Conservation (phyloP, 2,329 filamentous ascomycete genomes). For the Sclerotinia trifoliorum region DNA sequence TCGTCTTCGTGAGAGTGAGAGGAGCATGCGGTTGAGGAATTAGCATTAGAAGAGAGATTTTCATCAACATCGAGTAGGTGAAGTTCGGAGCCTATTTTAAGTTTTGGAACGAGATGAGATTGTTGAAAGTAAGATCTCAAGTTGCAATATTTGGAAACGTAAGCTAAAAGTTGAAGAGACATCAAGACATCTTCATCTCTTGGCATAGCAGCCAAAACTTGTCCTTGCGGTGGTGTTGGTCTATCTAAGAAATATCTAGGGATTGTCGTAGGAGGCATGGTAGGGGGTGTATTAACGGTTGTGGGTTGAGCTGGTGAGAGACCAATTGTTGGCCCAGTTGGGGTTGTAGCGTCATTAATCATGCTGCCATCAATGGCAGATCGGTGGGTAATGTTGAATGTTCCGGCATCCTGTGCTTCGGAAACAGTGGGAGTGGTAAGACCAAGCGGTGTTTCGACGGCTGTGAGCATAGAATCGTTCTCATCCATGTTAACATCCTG, state of each 20-base stretch:
- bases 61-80: conserved; percentile 73
- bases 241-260: conserved; percentile 78
- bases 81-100: conserved; percentile 86
- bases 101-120: conserved; percentile 86
- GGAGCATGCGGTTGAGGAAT: conserved; percentile 41
- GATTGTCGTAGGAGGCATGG: conserved; percentile 70
- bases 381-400: conserved; percentile 91
- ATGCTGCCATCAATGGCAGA: conserved; percentile 82
- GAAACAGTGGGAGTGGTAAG: conserved; percentile 76
- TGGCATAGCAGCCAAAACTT: conserved; percentile 86
- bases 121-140: conserved; percentile 92
- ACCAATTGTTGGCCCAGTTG: conserved; percentile 66
- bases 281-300: conserved; percentile 69
- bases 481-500: conserved; percentile 77
- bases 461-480: conserved; percentile 73
- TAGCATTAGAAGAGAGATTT: conserved; percentile 40
- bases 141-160: conserved; percentile 98
- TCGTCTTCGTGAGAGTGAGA: conserved; percentile 61
- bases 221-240: conserved; percentile 62
- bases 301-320: conserved; percentile 64
- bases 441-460: conserved; percentile 66
- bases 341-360: conserved; percentile 66
- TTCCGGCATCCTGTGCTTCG: conserved; percentile 79
- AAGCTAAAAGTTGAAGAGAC: conserved; percentile 93
- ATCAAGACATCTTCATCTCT: conserved; percentile 97